Evolutionary conservation across 2,329 filamentous ascomycete species (phyloP).

Genomic region (Hypoxylon sp.): DNA sequence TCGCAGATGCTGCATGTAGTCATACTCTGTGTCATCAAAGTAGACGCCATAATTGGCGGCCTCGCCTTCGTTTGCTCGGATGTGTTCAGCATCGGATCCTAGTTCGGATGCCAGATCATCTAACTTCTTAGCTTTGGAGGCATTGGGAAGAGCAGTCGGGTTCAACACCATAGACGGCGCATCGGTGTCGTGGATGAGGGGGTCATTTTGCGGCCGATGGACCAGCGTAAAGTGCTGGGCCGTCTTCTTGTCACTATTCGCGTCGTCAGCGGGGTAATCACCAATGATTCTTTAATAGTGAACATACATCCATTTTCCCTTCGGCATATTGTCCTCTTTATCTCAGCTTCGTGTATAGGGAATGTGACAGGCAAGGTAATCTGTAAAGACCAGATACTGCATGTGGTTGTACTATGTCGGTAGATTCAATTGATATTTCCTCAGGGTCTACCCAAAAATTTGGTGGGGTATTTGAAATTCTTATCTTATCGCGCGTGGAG

Average conservation of each 20-base stretch:
- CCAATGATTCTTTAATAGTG: background rate
- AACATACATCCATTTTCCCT: conserved; percentile 81
- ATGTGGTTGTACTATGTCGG: conserved; percentile 12
- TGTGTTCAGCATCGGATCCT: conserved; percentile 72
- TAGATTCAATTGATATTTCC: conserved; percentile 17
- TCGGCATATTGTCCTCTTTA: conserved; percentile 75
- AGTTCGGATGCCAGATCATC: conserved; percentile 84
- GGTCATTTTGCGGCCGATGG: conserved; percentile 96
- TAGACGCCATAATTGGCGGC: conserved; percentile 94
- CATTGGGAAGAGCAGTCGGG: conserved; percentile 68
- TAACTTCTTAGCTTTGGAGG: conserved; percentile 73
- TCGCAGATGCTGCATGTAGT: conserved; percentile 99
- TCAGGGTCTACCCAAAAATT: conserved; percentile 45
- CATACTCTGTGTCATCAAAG: conserved; percentile 95
- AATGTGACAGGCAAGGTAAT: background rate
- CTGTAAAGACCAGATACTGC: background rate
- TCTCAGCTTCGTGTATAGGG: background rate
- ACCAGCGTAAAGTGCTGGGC: conserved; percentile 95
- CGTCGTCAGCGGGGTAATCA: conserved; percentile 29
- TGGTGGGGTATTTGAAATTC: conserved; percentile 51
- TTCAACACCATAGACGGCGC: conserved; percentile 94
- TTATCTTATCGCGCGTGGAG: conserved; percentile 48
- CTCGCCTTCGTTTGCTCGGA: conserved; percentile 94
- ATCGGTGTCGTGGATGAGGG: conserved; percentile 91
- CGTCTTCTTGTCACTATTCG: conserved; percentile 82